Evolutionary conservation across 1,284 basidiomycete species (phyloP).

Genomic region (Tilletia caries): DNA sequence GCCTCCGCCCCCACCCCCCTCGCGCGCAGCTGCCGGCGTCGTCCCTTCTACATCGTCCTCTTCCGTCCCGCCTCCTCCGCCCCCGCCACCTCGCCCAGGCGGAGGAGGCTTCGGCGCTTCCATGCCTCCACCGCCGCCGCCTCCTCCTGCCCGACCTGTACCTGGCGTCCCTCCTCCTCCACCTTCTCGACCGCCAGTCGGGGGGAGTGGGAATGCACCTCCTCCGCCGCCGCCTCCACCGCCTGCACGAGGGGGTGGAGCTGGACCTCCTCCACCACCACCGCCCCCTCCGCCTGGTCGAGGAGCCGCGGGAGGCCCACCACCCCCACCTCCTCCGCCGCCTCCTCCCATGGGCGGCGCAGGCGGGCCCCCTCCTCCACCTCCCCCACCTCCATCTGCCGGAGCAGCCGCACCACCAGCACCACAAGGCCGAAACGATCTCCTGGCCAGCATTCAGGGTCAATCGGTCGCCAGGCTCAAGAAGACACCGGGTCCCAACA

Average conservation of each 20-base stretch:
- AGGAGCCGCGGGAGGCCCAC: constrained; percentile 25
- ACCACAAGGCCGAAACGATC: constrained; percentile 58
- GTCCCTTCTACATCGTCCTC: constrained; percentile 32
- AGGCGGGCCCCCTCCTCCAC: constrained; percentile 2
- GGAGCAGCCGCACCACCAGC: neutral
- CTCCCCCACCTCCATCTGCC: constrained; percentile 17
- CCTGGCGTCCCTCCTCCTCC: constrained; percentile 8
- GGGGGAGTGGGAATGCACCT: constrained; percentile 17
- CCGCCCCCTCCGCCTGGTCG: constrained; percentile 25
- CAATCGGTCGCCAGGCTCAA: constrained; percentile 69
- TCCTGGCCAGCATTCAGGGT: constrained; percentile 68
- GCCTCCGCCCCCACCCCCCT: constrained; percentile 54
- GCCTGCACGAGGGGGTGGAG: constrained; percentile 20
- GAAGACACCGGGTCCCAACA: constrained; percentile 60
- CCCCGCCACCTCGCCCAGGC: constrained; percentile 48
- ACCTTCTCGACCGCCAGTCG: neutral
- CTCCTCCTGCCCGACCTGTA: neutral
- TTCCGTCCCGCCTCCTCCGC: constrained; percentile 52
- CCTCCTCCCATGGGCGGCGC: constrained; percentile 21
- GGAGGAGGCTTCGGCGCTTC: constrained; percentile 17
- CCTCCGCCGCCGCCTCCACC: constrained; percentile 24
- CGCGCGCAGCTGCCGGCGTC: constrained; percentile 49
- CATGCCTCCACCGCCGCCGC: constrained; percentile 19
- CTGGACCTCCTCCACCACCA: constrained; percentile 35
- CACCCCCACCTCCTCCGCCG: constrained; percentile 41